Evolutionary conservation across 192 early-diverging fungal species (phyloP), one percentile per base, ranked within the genome.

Genomic region (Helicostylum pulchrum): DNA sequence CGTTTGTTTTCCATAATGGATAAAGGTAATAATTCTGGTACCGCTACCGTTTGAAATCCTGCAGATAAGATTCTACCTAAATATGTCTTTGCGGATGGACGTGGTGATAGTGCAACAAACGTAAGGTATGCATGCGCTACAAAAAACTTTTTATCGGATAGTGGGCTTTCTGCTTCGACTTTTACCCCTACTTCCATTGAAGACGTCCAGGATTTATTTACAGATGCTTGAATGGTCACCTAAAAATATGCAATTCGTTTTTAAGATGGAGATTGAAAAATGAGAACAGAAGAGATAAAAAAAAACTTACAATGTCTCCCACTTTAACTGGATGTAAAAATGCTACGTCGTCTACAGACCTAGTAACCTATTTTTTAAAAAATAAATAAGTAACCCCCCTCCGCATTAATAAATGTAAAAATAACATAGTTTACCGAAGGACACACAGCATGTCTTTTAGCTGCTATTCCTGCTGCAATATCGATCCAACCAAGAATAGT

Each of bases 121-220:
- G 85, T 89, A 32, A 87, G 67, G 47, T 88, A 88, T 17, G 85
- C 88, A 66, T 87, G 85, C 31, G 83, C 86, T 9, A 80, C 80
- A 70, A 82, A 87, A 21, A 73, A 70, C 20, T 70, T 73, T 3
- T 72, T 71, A n/a, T 83, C 80, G 1, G 88, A 71, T 12, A 83
- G 60, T 5, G 85, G 73, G 17, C 85, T 77, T 64, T 90, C 88
- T 6, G 85, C 78, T 54, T 87, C 85, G 17, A 90, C 87, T 42
- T 81, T 76, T n/a, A 90, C 86, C 12, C 62, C 70, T 7, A 83
- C 73, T 69, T 90, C 88, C 87, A 90, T 89, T 1, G 85, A 87
- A 0, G 85, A 85, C 23, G 81, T 82, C 88, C 88, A 90, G 0
- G 83, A 74, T 51, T 78, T 75, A 50, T 90, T 90, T 21, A 90